Evolutionary conservation across 345 rosid species (phyloP).

Genomic region (Syzygium oleosum): DNA sequence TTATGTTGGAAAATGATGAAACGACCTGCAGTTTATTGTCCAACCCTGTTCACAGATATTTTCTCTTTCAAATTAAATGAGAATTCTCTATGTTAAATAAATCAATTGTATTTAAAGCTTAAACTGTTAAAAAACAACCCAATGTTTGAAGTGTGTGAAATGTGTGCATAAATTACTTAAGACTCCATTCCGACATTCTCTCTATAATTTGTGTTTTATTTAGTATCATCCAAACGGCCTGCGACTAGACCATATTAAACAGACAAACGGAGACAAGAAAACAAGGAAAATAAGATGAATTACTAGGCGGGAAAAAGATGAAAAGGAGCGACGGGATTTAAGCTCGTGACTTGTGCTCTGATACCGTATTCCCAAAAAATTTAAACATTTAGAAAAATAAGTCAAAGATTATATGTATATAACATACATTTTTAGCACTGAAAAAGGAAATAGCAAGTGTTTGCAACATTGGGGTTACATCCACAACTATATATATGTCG

Average conservation of each 20-base stretch:
- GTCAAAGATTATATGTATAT: not conserved
- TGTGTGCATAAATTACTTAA: too few species aligned
- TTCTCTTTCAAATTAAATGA: not conserved
- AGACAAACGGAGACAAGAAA: not conserved
- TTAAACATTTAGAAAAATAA: not conserved
- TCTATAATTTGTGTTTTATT: too few species aligned
- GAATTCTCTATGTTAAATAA: too few species aligned
- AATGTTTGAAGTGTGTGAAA: too few species aligned
- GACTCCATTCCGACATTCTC: too few species aligned
- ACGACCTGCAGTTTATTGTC: not conserved
- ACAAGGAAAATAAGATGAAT: not conserved
- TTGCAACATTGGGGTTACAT: not conserved
- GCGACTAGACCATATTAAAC: not conserved
- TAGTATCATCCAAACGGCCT: too few species aligned
- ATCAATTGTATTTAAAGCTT: too few species aligned
- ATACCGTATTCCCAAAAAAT: not conserved
- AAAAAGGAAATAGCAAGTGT: not conserved
- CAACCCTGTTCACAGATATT: not conserved
- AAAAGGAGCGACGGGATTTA: not conserved
- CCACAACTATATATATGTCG: not conserved
- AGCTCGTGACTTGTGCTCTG: not conserved
- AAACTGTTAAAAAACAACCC: too few species aligned
- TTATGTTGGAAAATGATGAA: not conserved
- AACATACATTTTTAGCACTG: not conserved
- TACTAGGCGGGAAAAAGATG: not conserved